phyloP scores from a whole-genome alignment of 139 green algal species.

The Chlorokybus atmophyticus region DNA sequence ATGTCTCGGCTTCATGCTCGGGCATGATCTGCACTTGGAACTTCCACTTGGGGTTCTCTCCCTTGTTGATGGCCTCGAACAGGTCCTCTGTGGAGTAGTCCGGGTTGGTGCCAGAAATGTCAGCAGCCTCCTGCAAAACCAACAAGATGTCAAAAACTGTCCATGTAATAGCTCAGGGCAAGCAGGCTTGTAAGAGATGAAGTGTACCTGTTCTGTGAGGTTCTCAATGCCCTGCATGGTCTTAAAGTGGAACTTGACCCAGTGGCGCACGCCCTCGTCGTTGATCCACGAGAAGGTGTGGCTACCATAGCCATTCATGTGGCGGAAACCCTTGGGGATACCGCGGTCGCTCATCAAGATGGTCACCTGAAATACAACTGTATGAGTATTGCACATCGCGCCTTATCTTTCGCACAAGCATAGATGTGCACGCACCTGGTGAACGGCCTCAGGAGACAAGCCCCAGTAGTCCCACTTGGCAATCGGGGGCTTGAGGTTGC shows the following conservation, averaged over 20 bases:
- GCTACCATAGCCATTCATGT: conserved; percentile 22
- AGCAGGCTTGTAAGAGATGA: too few relatives aligned
- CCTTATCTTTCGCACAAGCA: too few relatives aligned
- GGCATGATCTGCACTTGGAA: conserved; percentile 23
- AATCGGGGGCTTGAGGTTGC: conserved; percentile 5
- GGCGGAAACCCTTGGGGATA: conserved; percentile 10
- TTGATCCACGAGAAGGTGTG: conserved; percentile 26
- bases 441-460: conserved; percentile 11
- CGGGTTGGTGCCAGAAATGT: conserved; percentile 6
- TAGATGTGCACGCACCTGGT: too few relatives aligned
- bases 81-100: conserved; percentile 9
- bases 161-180: too few relatives aligned
- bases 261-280: conserved; percentile 7
- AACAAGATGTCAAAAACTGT: too few relatives aligned
- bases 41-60: conserved; percentile 15
- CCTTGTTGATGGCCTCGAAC: conserved; percentile 4
- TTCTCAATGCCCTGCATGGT: conserved; percentile 13
- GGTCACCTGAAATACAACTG: not conserved
- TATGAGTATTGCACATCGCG: too few relatives aligned
- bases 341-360: conserved; percentile 8
- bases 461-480: conserved; percentile 17
- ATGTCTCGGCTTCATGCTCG: too few relatives aligned
- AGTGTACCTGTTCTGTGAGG: too few relatives aligned
- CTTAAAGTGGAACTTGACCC: conserved; percentile 25
- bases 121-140: conserved; percentile 11